These are phyloP conservation scores for Posidonia oceanica DNA, from an alignment of 116 monocot genomes.

Conservation along the genomic window DNA sequence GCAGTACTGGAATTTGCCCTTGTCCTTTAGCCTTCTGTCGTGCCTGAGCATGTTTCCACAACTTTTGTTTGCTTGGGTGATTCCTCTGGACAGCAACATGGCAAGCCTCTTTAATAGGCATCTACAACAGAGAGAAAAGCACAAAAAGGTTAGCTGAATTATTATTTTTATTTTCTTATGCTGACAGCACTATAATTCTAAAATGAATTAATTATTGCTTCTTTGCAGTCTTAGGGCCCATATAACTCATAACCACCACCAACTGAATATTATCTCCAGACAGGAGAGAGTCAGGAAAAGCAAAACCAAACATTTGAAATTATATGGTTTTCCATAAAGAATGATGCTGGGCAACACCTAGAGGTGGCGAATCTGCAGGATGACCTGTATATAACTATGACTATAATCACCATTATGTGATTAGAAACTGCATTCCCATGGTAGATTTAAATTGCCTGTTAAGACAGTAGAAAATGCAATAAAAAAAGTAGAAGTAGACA, in stretches of 20 bases:
- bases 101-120: conserved; percentile 87
- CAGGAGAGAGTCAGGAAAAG: too few relatives aligned
- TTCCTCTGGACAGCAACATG: conserved; percentile 90
- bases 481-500: not conserved
- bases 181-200: too few relatives aligned
- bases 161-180: not conserved
- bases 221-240: too few relatives aligned
- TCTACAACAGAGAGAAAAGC: conserved; percentile 19
- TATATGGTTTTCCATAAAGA: too few relatives aligned
- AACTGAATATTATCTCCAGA: too few relatives aligned
- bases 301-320: too few relatives aligned
- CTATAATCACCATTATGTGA: too few relatives aligned
- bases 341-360: too few relatives aligned
- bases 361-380: too few relatives aligned
- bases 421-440: not conserved
- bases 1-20: conserved; percentile 63
- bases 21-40: conserved; percentile 64
- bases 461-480: not conserved
- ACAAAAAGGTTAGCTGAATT: not conserved
- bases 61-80: conserved; percentile 72
- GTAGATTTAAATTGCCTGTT: not conserved
- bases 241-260: too few relatives aligned
- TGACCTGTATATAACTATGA: too few relatives aligned
- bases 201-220: too few relatives aligned
- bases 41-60: conserved; percentile 90